A percentile compares a stretch with the other conserved stretches of the same genome.
Evolutionary conservation across 2,329 filamentous ascomycete species (phyloP).

Genomic region (Cercospora sojina): DNA sequence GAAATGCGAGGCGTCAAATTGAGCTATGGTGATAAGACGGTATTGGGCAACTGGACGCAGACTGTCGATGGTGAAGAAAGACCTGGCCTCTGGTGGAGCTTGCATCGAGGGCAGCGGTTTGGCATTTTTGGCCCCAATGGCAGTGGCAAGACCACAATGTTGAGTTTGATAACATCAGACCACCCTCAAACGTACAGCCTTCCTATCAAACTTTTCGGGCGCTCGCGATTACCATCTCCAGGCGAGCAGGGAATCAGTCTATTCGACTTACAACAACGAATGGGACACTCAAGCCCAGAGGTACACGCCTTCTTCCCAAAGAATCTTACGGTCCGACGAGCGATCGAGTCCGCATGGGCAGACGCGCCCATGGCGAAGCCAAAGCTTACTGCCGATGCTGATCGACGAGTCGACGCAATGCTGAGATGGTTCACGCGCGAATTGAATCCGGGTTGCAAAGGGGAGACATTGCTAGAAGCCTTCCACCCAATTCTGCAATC

Average conservation of each 20-base stretch:
- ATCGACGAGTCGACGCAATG: conserved; percentile 63
- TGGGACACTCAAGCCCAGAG: conserved; percentile 92
- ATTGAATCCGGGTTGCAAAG: conserved; percentile 57
- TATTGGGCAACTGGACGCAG: conserved; percentile 78
- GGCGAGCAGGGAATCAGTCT: conserved; percentile 76
- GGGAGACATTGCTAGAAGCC: conserved; percentile 15
- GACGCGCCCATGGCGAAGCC: conserved; percentile 78
- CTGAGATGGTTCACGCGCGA: conserved; percentile 77
- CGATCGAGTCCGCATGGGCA: conserved; percentile 84
- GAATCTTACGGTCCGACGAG: conserved; percentile 67
- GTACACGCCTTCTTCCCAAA: conserved; percentile 91
- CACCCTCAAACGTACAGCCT: conserved; percentile 92
- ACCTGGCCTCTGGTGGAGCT: conserved; percentile 74
- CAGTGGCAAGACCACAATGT: conserved; percentile 91
- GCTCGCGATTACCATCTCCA: conserved; percentile 71
- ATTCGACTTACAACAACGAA: conserved; percentile 85
- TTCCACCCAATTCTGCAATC: conserved; percentile 5
- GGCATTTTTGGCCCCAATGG: conserved; percentile 91
- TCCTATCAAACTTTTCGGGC: conserved; percentile 82
- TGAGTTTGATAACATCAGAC: conserved; percentile 90
- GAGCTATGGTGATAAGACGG: conserved; percentile 72
- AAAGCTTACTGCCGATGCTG: conserved; percentile 58
- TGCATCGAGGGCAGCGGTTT: conserved; percentile 82
- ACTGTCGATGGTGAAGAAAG: conserved; percentile 48
- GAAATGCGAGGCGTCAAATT: conserved; percentile 86